Percentiles rank a stretch among this genome's conserved stretches.
These are phyloP conservation scores for Aspergillus heteromorphus DNA, from an alignment of 495 filamentous ascomycete genomes.

Conservation along the genomic window DNA sequence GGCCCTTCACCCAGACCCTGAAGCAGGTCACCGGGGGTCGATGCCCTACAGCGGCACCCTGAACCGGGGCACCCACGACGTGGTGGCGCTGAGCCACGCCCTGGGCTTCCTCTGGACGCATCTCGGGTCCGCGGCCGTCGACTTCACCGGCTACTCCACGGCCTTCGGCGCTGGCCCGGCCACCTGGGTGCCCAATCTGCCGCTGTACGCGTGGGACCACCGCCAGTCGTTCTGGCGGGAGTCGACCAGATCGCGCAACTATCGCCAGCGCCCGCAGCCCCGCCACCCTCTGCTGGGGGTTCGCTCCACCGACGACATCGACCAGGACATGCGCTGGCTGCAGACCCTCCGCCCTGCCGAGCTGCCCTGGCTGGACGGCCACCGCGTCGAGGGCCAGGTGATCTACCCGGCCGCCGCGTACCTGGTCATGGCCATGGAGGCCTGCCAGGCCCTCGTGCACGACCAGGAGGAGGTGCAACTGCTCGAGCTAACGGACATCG, in stretches of 20 bases:
- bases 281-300: background rate
- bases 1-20: slow-evolving; percentile 28
- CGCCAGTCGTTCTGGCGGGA: background rate
- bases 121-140: slow-evolving; percentile 18
- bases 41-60: slow-evolving; percentile 27
- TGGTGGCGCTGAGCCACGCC: slow-evolving; percentile 33
- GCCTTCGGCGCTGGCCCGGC: background rate
- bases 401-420: background rate
- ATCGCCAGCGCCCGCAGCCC: background rate
- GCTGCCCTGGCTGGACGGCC: background rate
- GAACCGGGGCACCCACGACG: slow-evolving; percentile 25
- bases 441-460: background rate
- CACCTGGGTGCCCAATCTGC: background rate
- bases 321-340: background rate
- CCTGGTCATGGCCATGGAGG: background rate
- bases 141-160: background rate
- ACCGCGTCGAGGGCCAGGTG: background rate
- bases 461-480: background rate
- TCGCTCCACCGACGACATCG: background rate
- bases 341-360: background rate
- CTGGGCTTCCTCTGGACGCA: slow-evolving; percentile 43
- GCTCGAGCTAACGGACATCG: background rate
- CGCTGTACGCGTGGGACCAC: background rate
- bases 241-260: background rate
- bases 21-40: background rate